Percentiles rank a stretch among this genome's conserved stretches.
phyloP scores from a whole-genome alignment of 306 rosid genomes.

The Rosa chinensis region DNA sequence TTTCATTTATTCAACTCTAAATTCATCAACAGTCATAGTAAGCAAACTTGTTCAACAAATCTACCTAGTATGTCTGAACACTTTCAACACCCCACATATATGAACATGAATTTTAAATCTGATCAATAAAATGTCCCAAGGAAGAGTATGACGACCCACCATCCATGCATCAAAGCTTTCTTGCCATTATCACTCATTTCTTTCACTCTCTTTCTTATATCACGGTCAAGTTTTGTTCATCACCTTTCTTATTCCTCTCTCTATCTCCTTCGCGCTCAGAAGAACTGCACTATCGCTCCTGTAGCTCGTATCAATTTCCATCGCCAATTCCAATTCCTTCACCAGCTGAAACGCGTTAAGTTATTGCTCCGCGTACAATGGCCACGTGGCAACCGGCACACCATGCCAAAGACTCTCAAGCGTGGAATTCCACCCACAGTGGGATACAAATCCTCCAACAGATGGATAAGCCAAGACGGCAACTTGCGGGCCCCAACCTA shows the following conservation, averaged over 20 bases:
- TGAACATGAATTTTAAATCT: neutral
- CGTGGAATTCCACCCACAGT: constrained; percentile 62
- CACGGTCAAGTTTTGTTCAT: constrained; percentile 4
- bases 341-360: constrained; percentile 16
- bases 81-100: too few relatives aligned
- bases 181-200: constrained; percentile 24
- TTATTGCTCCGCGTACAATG: constrained; percentile 48
- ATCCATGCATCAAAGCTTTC: neutral
- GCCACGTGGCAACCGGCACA: constrained; percentile 55
- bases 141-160: constrained; percentile 25
- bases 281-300: neutral
- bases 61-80: too few relatives aligned
- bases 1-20: too few relatives aligned
- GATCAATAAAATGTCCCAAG: neutral
- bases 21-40: too few relatives aligned
- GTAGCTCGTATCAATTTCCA: constrained; percentile 13
- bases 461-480: constrained; percentile 24
- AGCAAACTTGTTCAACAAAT: too few relatives aligned
- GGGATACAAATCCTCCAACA: constrained; percentile 45
- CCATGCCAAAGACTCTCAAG: constrained; percentile 55
- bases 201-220: constrained; percentile 15
- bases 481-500: neutral
- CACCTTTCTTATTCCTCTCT: constrained; percentile 18
- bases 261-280: constrained; percentile 16
- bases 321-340: constrained; percentile 3